Evolutionary conservation across 805 yeast genomes (phyloP), one percentile per base, ranked within the genome.

Genomic region (Alloascoidea africana): DNA sequence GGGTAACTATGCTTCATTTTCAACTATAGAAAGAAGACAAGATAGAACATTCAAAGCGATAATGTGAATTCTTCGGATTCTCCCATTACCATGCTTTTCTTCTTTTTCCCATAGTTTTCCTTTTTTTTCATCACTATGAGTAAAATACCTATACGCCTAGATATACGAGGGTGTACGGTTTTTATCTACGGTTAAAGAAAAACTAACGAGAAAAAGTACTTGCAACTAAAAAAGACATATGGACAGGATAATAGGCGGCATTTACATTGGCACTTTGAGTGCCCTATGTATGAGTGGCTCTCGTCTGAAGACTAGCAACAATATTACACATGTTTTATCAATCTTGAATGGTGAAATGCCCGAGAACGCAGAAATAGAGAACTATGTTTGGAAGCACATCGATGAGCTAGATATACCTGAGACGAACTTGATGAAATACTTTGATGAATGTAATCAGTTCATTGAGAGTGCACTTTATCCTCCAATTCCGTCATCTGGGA

Each of bases 321-420:
- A 70, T 5, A 76, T 91, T 33, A 68, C 84, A 0, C 84, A 80
- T 50, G 70, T 91, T 6, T 53, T 89, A 16, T 77, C 94, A 0
- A 68, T 78, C 1, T 57, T 85, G 15, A 71, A 73, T 35, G 85
- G 84, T 11, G 65, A 63, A 8, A 59, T 82, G 30, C 30, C 30
- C n/a, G n/a, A 8, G n/a, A 23, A 23, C n/a, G 30, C 30, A 8
- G 30, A 23, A 23, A 23, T 23, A 8, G 30, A 23, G n/a, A 23
- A n/a, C n/a, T 23, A 23, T 8, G 80, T 87, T 2, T 55, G 60
- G 4, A 55, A 56, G 37, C 69, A 75, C 44, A 55, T 62, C 11
- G 49, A 54, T 13, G 56, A 59, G 35, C 80, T 76, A 48, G 98
- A 91, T 52, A 76, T 73, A 39, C 74, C 69, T 33, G 65, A 67